A percentile compares a stretch with the other conserved stretches of the same genome.
These are phyloP conservation scores for Salvia sclarea DNA, from an alignment of 305 asterid genomes.

Conservation along the genomic window DNA sequence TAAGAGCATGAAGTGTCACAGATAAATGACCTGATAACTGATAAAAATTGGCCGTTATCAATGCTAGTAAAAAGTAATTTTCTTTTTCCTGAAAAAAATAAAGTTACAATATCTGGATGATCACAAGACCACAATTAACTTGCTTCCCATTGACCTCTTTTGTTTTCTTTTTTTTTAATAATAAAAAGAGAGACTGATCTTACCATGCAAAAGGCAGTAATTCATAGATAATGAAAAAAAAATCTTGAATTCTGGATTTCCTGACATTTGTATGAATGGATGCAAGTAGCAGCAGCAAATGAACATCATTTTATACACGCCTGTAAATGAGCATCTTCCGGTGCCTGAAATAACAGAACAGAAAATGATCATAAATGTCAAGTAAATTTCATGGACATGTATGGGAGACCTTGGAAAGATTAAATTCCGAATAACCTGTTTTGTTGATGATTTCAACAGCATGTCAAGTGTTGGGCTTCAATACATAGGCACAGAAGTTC, in stretches of 20 bases:
- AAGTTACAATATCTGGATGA: slow-evolving; percentile 18
- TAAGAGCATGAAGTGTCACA: background rate
- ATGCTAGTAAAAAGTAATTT: background rate
- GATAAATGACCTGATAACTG: background rate
- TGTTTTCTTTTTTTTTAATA: too few relatives aligned
- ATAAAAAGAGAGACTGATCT: too few relatives aligned
- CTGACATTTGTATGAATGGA: background rate
- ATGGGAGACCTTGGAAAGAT: background rate
- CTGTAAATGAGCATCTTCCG: background rate
- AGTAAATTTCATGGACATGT: background rate
- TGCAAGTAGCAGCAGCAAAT: background rate
- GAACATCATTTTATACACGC: background rate
- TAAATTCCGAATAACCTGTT: slow-evolving; percentile 7
- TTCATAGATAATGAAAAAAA: slow-evolving; percentile 3
- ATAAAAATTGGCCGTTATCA: too few relatives aligned
- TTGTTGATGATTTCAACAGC: background rate
- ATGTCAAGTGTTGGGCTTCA: slow-evolving; percentile 38
- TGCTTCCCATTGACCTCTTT: too few relatives aligned
- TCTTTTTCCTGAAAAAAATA: slow-evolving; percentile 13
- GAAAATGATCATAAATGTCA: background rate
- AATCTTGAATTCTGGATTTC: background rate
- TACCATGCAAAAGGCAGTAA: slow-evolving; percentile 1
- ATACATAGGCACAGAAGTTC: slow-evolving; percentile 4
- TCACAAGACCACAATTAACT: slow-evolving; percentile 1
- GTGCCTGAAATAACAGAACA: slow-evolving; percentile 16